Evolutionary conservation across 2,329 filamentous ascomycete species (phyloP).

Genomic region (Aspergillus piperis): DNA sequence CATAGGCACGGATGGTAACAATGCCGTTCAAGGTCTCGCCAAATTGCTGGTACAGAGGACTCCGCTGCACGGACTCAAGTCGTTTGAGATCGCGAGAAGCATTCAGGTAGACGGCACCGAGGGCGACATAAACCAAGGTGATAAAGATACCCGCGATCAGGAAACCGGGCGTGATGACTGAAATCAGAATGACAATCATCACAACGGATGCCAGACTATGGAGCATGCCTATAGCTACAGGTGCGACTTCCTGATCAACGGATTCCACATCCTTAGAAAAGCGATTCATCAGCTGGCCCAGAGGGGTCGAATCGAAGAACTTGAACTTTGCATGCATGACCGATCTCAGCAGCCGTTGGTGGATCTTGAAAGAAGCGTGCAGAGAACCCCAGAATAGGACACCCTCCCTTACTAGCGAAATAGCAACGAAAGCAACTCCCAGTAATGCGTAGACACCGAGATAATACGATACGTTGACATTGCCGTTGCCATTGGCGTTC

Average conservation of each 20-base stretch:
- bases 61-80: conserved; percentile 89
- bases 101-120: conserved; percentile 85
- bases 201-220: conserved; percentile 69
- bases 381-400: conserved; percentile 93
- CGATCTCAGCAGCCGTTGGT: conserved; percentile 72
- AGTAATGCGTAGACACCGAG: conserved; percentile 79
- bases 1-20: conserved; percentile 94
- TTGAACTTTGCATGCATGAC: conserved; percentile 91
- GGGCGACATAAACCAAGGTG: conserved; percentile 74
- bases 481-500: conserved; percentile 26
- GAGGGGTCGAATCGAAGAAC: conserved; percentile 94
- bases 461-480: conserved; percentile 82
- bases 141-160: conserved; percentile 85
- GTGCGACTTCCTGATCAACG: conserved; percentile 92
- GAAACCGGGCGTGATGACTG: conserved; percentile 85
- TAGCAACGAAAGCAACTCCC: conserved; percentile 72
- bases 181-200: conserved; percentile 86
- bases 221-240: conserved; percentile 76
- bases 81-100: conserved; percentile 95
- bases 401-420: conserved; percentile 79
- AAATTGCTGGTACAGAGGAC: conserved; percentile 95
- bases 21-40: conserved; percentile 93
- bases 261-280: conserved; percentile 98
- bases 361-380: conserved; percentile 81
- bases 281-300: conserved; percentile 95